These are phyloP conservation scores for Ilex paraguariensis DNA, from an alignment of 305 asterid species.

Conservation along the genomic window DNA sequence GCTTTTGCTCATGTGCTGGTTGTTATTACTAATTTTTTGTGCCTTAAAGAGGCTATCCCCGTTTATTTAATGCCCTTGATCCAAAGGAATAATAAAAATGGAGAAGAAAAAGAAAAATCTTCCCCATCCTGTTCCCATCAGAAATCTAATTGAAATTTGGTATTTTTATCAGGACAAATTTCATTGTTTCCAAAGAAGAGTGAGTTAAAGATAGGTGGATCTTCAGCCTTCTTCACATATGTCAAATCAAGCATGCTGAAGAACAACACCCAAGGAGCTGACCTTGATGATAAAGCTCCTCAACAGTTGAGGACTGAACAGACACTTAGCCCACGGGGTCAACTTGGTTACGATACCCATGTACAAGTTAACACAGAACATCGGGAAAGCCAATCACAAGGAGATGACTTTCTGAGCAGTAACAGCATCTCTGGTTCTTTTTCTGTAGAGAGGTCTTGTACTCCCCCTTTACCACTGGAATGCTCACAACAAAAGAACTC, in stretches of 20 bases:
- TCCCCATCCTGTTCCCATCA: not conserved
- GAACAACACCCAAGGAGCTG: constrained; percentile 32
- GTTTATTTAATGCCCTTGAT: too few species aligned
- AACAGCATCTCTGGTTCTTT: constrained; percentile 39
- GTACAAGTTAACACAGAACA: constrained; percentile 25
- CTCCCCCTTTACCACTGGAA: constrained; percentile 53
- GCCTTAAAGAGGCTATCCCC: not conserved
- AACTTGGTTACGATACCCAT: constrained; percentile 26
- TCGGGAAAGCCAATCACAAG: constrained; percentile 31
- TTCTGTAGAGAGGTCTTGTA: constrained; percentile 46
- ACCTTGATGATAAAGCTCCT: constrained; percentile 25
- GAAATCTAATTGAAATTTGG: not conserved
- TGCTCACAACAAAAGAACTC: constrained; percentile 48
- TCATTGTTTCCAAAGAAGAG: constrained; percentile 54
- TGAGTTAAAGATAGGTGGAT: constrained; percentile 75
- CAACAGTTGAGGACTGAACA: constrained; percentile 25
- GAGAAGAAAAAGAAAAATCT: too few species aligned
- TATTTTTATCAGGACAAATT: not conserved
- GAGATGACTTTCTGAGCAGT: constrained; percentile 48
- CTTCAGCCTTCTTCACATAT: constrained; percentile 92
- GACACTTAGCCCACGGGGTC: constrained; percentile 25
- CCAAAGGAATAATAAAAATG: too few species aligned
- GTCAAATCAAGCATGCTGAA: constrained; percentile 65
- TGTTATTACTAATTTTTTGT: not conserved
- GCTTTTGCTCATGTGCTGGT: not conserved